Evolutionary conservation across 345 rosid genomes (phyloP), one percentile per base, ranked within the genome.

Genomic region (Bretschneidera sinensis): DNA sequence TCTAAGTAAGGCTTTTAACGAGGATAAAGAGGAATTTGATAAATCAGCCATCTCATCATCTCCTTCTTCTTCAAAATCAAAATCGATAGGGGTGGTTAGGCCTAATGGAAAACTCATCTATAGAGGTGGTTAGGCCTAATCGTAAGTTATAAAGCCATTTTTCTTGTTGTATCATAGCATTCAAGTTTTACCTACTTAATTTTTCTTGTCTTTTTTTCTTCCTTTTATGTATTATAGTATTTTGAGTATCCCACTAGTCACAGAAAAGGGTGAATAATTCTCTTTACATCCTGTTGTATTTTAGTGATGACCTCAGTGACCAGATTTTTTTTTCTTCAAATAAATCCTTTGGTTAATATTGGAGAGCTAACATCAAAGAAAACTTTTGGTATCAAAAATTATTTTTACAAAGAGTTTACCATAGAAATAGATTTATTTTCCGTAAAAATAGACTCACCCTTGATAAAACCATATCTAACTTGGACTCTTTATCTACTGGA

Each of bases 1-100:
- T 59, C 28, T 92, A 4, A 63, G 60, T 31, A 74, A 82, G 71
- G 89, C 97, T 15, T 92, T 78, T 50, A 66, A 65, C 51, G 88
- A 80, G 66, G 94, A 86, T 51, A 88, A 80, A 50, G 85, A 77
- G 62, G 89, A 83, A 70, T 64, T 58, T 50, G 81, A 68, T 23
- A 76, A 65, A 72, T 74, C 88, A 25, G 35, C 70, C 28, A 63
- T 77, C 1, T 69, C 81, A 21, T 83, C 86, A 24, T 80, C 84
- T 17, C 71, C 87, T 0, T 72, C 84, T 4, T 65, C n/a, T n/a
- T n/a, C n/a, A n/a, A n/a, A n/a, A n/a, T n/a, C 88, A 15, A 76
- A 77, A 35, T 70, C 82, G 22, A 4, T 21, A 9, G 61, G 48
- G 1, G 18, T 48, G 11, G 28, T 28, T 19, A 64, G 76, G 54